phyloP scores from a whole-genome alignment of 441 rosid genomes.

The Manihot esculenta region DNA sequence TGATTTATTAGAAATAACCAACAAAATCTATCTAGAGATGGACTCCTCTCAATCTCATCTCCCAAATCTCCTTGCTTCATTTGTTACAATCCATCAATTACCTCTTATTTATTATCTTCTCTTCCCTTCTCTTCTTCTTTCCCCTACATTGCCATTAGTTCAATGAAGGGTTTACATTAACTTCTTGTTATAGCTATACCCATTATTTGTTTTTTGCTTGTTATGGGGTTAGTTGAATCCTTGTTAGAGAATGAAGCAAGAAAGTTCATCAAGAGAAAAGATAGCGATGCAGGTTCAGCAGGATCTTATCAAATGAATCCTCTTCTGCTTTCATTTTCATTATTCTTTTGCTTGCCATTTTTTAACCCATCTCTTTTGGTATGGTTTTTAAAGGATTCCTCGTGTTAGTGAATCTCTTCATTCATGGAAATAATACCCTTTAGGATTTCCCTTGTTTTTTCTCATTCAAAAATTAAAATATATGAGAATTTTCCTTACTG shows the following conservation, averaged over 20 bases:
- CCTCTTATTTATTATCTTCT: conserved; percentile 1
- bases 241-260: conserved; percentile 47
- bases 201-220: neutral
- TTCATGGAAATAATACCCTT: neutral
- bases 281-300: conserved; percentile 92
- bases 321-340: neutral
- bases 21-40: conserved; percentile 1
- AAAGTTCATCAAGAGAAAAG: conserved; percentile 76
- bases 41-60: conserved; percentile 12
- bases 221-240: conserved; percentile 56
- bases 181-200: too few species aligned
- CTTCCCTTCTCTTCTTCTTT: neutral
- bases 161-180: neutral
- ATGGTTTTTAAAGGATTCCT: neutral
- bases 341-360: neutral
- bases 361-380: neutral
- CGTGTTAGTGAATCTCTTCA: too few species aligned
- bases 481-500: neutral
- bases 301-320: conserved; percentile 37
- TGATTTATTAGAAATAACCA: neutral
- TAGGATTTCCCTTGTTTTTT: neutral
- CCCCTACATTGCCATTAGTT: neutral
- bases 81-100: conserved; percentile 5
- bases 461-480: neutral
- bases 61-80: neutral